These are phyloP conservation scores for Penicillium capsulatum DNA, from an alignment of 2,329 filamentous ascomycete species.

Conservation along the genomic window DNA sequence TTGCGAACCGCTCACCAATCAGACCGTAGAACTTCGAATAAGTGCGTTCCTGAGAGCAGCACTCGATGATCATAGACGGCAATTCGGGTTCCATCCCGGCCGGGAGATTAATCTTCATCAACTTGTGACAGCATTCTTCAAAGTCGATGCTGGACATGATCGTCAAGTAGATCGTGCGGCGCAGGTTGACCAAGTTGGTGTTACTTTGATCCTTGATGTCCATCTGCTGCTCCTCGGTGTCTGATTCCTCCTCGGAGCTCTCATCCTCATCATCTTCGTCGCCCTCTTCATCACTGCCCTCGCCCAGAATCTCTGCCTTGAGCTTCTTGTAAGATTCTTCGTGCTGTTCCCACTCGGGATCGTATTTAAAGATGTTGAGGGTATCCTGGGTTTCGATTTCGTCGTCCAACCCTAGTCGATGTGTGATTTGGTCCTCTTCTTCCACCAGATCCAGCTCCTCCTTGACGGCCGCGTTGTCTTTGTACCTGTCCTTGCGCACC, in stretches of 20 bases:
- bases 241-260: slow-evolving; percentile 66
- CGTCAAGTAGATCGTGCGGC: slow-evolving; percentile 91
- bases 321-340: slow-evolving; percentile 86
- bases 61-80: slow-evolving; percentile 95
- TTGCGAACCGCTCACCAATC: slow-evolving; percentile 90
- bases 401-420: slow-evolving; percentile 75
- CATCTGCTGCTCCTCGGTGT: slow-evolving; percentile 73
- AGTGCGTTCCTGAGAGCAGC: slow-evolving; percentile 91
- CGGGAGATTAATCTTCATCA: slow-evolving; percentile 90
- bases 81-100: slow-evolving; percentile 82
- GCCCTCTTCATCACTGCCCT: slow-evolving; percentile 80
- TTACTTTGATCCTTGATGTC: slow-evolving; percentile 99
- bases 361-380: slow-evolving; percentile 93
- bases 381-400: slow-evolving; percentile 79
- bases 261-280: slow-evolving; percentile 53
- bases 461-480: slow-evolving; percentile 84
- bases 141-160: slow-evolving; percentile 96
- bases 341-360: slow-evolving; percentile 82
- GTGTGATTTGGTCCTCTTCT: slow-evolving; percentile 97
- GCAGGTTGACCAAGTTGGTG: slow-evolving; percentile 87
- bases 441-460: slow-evolving; percentile 94
- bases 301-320: slow-evolving; percentile 89
- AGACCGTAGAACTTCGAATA: slow-evolving; percentile 97
- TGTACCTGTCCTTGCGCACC: slow-evolving; percentile 92
- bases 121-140: slow-evolving; percentile 94